A percentile compares a stretch with the other conserved stretches of the same genome.
Conservation (phyloP, 177 flowering plant species). For the Vitis hybrid region DNA sequence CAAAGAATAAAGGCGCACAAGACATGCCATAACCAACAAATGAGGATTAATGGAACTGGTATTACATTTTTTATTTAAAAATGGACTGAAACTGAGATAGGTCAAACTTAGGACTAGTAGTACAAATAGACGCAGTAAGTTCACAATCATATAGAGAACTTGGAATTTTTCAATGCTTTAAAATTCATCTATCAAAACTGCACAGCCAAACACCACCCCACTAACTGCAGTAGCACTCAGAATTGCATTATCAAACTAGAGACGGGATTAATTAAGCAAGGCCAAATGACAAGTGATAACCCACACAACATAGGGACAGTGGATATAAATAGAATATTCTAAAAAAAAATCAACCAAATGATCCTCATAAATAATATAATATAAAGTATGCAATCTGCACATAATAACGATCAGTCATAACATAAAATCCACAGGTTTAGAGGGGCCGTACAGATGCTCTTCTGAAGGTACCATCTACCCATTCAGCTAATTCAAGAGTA, state of each 20-base stretch:
- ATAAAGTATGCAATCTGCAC: not conserved
- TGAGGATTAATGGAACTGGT: too few relatives aligned
- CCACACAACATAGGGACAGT: too few relatives aligned
- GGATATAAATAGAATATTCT: not conserved
- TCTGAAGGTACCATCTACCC: slow-evolving; percentile 85
- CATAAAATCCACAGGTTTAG: slow-evolving; percentile 3
- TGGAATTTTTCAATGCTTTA: not conserved
- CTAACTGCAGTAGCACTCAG: not conserved
- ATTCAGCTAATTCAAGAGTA: slow-evolving; percentile 85
- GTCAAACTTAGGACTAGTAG: too few relatives aligned
- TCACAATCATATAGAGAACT: not conserved
- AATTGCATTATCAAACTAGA: not conserved
- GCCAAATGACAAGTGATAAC: not conserved
- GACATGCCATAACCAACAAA: too few relatives aligned
- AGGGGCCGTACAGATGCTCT: slow-evolving; percentile 63
- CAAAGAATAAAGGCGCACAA: too few relatives aligned
- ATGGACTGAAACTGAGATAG: not conserved
- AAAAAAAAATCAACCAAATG: not conserved
- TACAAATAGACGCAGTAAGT: not conserved
- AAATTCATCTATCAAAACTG: not conserved
- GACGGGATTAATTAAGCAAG: not conserved
- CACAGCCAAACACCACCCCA: not conserved
- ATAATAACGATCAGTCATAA: not conserved
- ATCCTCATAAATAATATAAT: not conserved
- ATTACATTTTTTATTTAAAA: not conserved